phyloP scores from a whole-genome alignment of 495 filamentous ascomycete species.

The Jackrogersella minutella region DNA sequence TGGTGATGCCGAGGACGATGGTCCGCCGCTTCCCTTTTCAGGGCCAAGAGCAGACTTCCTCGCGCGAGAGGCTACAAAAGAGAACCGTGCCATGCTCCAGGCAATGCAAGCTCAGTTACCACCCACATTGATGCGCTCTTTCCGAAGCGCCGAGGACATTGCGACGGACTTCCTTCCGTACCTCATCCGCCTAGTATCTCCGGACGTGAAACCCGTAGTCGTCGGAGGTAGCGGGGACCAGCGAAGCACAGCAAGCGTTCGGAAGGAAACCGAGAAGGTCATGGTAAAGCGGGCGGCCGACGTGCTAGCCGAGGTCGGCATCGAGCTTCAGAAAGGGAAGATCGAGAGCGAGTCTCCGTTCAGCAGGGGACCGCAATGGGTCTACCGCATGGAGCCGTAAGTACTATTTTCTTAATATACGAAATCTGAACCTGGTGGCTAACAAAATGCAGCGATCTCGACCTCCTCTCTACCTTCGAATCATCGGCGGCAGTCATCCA shows the following conservation, averaged over 20 bases:
- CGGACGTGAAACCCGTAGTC: slow-evolving; percentile 91
- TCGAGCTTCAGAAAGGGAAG: slow-evolving; percentile 81
- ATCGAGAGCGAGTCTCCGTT: slow-evolving; percentile 67
- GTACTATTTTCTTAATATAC: slow-evolving; percentile 43
- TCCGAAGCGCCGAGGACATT: slow-evolving; percentile 76
- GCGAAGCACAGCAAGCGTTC: slow-evolving; percentile 77
- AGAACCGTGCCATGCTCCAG: slow-evolving; percentile 63
- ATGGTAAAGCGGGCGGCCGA: slow-evolving; percentile 81
- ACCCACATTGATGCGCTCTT: slow-evolving; percentile 72
- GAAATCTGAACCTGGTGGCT: neutral
- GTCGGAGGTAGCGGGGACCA: slow-evolving; percentile 75
- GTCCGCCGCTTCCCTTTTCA: slow-evolving; percentile 73
- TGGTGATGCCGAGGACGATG: slow-evolving; percentile 59
- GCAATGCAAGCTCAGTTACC: slow-evolving; percentile 62
- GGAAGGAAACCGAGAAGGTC: slow-evolving; percentile 80
- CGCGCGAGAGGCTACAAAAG: slow-evolving; percentile 78
- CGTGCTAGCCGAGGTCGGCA: slow-evolving; percentile 78
- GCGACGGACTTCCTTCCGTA: slow-evolving; percentile 85
- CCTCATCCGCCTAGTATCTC: slow-evolving; percentile 80
- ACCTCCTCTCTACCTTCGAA: slow-evolving; percentile 70
- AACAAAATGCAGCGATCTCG: slow-evolving; percentile 56
- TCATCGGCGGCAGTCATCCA: slow-evolving; percentile 59
- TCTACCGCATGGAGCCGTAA: slow-evolving; percentile 95
- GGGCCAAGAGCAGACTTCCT: slow-evolving; percentile 80
- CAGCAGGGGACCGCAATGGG: slow-evolving; percentile 69